A percentile compares a stretch with the other conserved stretches of the same genome.
phyloP scores from a whole-genome alignment of 1,139 yeast species.

The Scheffersomyces insectosa region DNA sequence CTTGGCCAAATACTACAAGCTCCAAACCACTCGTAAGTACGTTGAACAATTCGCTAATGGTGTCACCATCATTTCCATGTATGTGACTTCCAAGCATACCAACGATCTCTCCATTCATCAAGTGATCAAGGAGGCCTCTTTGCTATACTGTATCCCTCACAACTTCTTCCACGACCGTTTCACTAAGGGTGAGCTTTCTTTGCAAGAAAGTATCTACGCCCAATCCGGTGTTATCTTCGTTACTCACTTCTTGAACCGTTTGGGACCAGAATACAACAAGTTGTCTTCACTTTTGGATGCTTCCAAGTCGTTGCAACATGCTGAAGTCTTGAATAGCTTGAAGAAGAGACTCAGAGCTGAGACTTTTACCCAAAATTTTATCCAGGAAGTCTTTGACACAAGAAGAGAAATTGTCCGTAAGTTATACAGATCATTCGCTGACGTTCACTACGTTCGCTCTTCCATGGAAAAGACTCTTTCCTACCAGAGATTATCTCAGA shows the following conservation, averaged over 20 bases:
- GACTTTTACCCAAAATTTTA: constrained; percentile 86
- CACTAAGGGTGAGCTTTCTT: constrained; percentile 74
- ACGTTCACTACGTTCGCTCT: constrained; percentile 78
- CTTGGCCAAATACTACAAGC: constrained; percentile 85
- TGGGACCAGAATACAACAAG: constrained; percentile 86
- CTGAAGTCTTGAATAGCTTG: constrained; percentile 75
- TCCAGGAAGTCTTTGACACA: constrained; percentile 71
- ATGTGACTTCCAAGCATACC: constrained; percentile 60
- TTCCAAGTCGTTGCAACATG: constrained; percentile 58
- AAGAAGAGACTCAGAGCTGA: constrained; percentile 91
- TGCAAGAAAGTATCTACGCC: constrained; percentile 93
- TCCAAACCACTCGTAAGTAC: constrained; percentile 84
- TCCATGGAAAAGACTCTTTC: constrained; percentile 80
- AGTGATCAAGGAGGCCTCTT: constrained; percentile 91
- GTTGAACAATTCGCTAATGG: constrained; percentile 95
- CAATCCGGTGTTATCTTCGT: constrained; percentile 93
- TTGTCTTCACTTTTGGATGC: constrained; percentile 66
- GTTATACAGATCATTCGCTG: constrained; percentile 90
- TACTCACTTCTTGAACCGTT: constrained; percentile 89
- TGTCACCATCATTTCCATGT: constrained; percentile 81
- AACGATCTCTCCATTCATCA: constrained; percentile 80
- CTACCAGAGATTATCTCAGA: constrained; percentile 80
- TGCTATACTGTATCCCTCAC: constrained; percentile 88
- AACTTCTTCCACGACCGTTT: constrained; percentile 77
- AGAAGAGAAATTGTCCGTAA: constrained; percentile 76